Percentiles rank a stretch among this genome's conserved stretches.
These are phyloP conservation scores for Trichoderma guizhouense DNA, from an alignment of 2,329 filamentous ascomycete species.

Conservation along the genomic window DNA sequence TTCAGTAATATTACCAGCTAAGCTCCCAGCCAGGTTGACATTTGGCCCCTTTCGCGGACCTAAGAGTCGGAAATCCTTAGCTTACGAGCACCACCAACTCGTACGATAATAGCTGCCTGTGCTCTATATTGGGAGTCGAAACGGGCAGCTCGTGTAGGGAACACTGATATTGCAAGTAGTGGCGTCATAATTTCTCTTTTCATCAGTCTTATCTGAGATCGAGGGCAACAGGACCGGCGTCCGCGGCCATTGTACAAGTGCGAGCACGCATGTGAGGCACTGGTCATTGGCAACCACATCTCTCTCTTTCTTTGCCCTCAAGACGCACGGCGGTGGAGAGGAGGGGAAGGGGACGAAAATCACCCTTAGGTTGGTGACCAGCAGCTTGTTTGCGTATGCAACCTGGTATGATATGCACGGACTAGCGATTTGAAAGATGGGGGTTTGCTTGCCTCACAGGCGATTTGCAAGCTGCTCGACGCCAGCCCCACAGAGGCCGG, in stretches of 20 bases:
- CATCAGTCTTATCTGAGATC: background rate
- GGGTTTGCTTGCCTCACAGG: slow-evolving; percentile 1
- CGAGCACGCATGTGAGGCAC: background rate
- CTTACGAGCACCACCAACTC: background rate
- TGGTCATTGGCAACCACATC: background rate
- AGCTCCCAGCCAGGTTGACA: background rate
- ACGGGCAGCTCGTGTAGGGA: background rate
- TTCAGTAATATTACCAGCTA: background rate
- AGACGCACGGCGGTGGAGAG: slow-evolving; percentile 17
- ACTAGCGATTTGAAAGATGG: slow-evolving; percentile 7
- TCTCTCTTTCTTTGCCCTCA: background rate
- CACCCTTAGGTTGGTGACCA: slow-evolving; percentile 7
- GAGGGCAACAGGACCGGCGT: slow-evolving; percentile 6
- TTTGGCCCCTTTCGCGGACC: background rate
- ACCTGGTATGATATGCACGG: slow-evolving; percentile 15
- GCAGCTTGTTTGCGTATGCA: slow-evolving; percentile 15
- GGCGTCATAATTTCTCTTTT: background rate
- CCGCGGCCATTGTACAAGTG: background rate
- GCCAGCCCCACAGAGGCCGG: background rate
- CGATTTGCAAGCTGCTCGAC: slow-evolving; percentile 11
- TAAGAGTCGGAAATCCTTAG: background rate
- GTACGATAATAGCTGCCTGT: background rate
- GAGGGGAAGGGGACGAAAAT: background rate
- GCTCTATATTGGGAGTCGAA: background rate
- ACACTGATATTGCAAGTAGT: background rate